These are phyloP conservation scores for Pleurotus tuoliensis DNA, from an alignment of 768 basidiomycete species.

Conservation along the genomic window DNA sequence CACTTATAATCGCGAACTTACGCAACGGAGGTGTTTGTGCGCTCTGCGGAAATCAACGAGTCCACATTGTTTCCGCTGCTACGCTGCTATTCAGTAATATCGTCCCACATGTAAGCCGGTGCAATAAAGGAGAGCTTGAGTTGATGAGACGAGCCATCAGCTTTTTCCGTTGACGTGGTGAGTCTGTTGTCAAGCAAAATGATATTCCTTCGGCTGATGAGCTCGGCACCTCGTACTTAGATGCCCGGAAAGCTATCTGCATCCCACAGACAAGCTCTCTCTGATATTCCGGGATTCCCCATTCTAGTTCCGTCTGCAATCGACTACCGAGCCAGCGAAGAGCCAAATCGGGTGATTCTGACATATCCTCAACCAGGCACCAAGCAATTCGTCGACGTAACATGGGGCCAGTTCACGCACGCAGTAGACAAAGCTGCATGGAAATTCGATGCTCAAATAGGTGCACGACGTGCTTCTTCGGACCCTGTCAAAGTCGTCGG, in stretches of 20 bases:
- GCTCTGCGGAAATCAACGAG: too few species aligned
- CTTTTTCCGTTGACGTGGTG: too few species aligned
- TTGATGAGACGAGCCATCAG: too few species aligned
- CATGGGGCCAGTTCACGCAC: background rate
- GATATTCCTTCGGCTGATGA: too few species aligned
- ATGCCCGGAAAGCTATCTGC: background rate
- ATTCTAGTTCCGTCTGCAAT: background rate
- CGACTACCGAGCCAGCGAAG: background rate
- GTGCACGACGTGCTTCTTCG: background rate
- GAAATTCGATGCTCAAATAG: background rate
- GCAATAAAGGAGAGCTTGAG: background rate
- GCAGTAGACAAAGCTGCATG: background rate
- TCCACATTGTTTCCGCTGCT: background rate
- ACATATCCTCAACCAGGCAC: background rate
- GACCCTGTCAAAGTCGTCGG: background rate
- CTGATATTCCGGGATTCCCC: background rate
- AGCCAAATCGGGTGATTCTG: background rate
- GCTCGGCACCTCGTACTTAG: background rate
- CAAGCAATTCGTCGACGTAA: background rate
- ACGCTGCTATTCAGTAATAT: background rate
- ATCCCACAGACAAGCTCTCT: background rate
- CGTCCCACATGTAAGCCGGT: background rate
- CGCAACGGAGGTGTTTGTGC: too few species aligned
- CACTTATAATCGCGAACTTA: too few species aligned
- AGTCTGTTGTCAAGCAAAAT: too few species aligned